These are phyloP conservation scores for Alternaria sp. DNA, from an alignment of 2,329 filamentous ascomycete genomes.

Conservation along the genomic window DNA sequence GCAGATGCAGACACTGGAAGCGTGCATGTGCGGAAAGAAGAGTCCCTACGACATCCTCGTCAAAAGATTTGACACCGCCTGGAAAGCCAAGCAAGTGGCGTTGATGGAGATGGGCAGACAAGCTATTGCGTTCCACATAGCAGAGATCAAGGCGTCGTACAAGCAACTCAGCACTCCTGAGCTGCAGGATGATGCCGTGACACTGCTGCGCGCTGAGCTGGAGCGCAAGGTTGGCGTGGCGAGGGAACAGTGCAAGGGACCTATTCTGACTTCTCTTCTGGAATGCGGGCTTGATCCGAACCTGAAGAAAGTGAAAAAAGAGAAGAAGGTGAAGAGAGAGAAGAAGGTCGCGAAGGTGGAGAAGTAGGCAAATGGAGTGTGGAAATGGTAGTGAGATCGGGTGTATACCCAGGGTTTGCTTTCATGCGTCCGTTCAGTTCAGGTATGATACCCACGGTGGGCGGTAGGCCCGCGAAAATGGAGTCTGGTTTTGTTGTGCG, in stretches of 20 bases:
- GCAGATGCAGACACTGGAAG: background rate
- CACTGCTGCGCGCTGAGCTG: background rate
- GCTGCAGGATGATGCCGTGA: background rate
- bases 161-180: background rate
- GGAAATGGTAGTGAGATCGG: background rate
- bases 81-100: background rate
- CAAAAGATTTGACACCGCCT: no score
- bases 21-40: background rate
- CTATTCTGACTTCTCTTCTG: background rate
- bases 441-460: background rate
- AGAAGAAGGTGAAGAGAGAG: background rate
- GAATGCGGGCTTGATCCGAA: background rate
- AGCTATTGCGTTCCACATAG: background rate
- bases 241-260: background rate
- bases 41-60: background rate
- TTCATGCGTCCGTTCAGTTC: background rate
- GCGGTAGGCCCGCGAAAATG: background rate
- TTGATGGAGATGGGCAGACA: background rate
- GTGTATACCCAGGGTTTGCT: background rate
- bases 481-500: background rate
- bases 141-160: background rate
- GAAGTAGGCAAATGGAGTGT: background rate
- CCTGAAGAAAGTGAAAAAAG: background rate
- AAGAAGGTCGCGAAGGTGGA: background rate
- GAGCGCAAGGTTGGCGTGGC: background rate